Base-by-base conservation (phyloP, 331 rosid species). In the Quercus tomentella region DNA sequence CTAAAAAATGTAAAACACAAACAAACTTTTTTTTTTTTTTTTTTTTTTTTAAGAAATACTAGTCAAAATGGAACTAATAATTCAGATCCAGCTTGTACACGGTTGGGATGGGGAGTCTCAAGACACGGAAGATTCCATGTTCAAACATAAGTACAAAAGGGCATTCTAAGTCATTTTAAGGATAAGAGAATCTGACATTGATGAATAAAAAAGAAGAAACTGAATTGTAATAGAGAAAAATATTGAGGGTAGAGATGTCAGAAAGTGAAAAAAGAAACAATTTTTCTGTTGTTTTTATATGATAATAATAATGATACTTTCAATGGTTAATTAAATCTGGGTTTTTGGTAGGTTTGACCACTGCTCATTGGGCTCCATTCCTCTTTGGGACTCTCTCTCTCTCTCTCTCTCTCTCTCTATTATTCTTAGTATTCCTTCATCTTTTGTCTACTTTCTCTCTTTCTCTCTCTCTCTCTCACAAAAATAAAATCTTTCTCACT, bases 261-360 rank as follows among this genome's bases (percentile, higher is more conserved):
- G 83, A 56, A 33, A 18, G 7, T 28, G 37, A 35, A 33, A 1
- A 26, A 9, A 37, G 43, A 56, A n/a, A 56, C 30, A 3, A 35
- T 49, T 65, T 62, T 41, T 35, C 33, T 69, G 37, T 16, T 72
- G 6, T 56, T 26, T 16, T 25, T 30, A 31, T 41, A 73, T 56
- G 71, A 63, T 80, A 31, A 83, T 58, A 56, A 71, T 28, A 68
- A 35, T 69, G 61, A 56, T 51, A 37, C 60, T 74, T 76, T 76
- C 54, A 84, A 84, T 79, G 56, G 61, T 65, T 67, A 82, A 84
- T 75, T 73, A 88, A 91, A 84, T 87, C 83, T 82, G 80, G 81
- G 80, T 74, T 82, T 49, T 82, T 23, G 86, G 83, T 88, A 83
- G 92, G 89, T 93, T 95, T 95, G 98, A 95, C 98, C 88, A 82